Evolutionary conservation across 148 eudicot species (phyloP).

Genomic region (Simmondsia chinensis): DNA sequence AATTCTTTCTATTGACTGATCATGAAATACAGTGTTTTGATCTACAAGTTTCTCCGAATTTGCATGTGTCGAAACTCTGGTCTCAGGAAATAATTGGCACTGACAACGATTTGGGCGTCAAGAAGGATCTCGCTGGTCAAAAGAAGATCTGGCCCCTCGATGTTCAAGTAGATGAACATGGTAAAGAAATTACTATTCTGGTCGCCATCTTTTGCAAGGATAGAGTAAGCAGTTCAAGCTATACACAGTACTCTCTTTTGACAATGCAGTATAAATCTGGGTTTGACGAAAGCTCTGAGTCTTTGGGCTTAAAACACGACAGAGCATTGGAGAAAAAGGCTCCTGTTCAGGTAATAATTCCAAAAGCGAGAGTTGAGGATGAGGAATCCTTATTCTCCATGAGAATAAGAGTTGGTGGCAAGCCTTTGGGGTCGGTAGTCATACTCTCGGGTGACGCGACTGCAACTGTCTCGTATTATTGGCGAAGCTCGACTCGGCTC

Average conservation of each 20-base stretch:
- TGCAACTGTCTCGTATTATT: conserved; percentile 73
- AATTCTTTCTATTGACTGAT: conserved; percentile 74
- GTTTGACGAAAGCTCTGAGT: conserved; percentile 24
- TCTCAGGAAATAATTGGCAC: conserved; percentile 78
- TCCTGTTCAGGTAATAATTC: conserved; percentile 74
- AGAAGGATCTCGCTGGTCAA: conserved; percentile 94
- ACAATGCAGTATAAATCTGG: conserved; percentile 88
- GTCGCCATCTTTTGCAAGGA: conserved; percentile 88
- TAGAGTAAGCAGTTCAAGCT: conserved; percentile 77
- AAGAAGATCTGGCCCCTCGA: conserved; percentile 91
- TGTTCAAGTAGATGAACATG: conserved; percentile 65
- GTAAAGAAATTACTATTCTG: conserved; percentile 73
- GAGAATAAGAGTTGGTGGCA: conserved; percentile 82
- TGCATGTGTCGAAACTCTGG: conserved; percentile 62
- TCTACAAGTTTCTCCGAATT: conserved; percentile 35
- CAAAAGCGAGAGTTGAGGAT: conserved; percentile 90
- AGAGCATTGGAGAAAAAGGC: conserved; percentile 74
- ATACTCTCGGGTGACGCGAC: conserved; percentile 96
- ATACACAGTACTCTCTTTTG: conserved; percentile 83
- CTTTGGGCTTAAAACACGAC: conserved; percentile 22
- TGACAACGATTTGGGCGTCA: conserved; percentile 77
- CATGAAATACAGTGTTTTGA: conserved; percentile 74
- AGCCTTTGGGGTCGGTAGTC: conserved; percentile 84
- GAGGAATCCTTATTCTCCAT: conserved; percentile 86
- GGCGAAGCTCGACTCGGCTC: conserved; percentile 63